Conservation (phyloP, 208 protist genomes). For the Acanthamoeba royreba region DNA sequence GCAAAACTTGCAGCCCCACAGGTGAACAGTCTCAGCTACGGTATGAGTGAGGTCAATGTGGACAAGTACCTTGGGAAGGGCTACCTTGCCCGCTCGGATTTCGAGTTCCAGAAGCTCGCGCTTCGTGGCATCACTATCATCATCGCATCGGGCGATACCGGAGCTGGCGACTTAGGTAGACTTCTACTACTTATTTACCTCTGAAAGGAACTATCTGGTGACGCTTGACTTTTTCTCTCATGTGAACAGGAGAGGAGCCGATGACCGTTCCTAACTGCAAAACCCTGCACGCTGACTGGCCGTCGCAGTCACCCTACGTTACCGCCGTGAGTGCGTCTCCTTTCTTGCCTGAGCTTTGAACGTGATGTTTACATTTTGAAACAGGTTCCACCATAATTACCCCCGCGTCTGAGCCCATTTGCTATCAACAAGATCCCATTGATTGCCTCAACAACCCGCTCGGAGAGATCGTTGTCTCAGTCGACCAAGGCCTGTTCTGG, state of each 20-base stretch:
- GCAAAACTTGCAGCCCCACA: too few species aligned
- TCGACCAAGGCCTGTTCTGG: conserved; percentile 52
- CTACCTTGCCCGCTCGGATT: conserved; percentile 16
- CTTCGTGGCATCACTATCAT: conserved; percentile 53
- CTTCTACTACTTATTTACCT: too few species aligned
- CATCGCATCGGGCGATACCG: conserved; percentile 59
- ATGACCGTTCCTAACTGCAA: background rate
- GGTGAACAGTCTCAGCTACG: conserved; percentile 29
- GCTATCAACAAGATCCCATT: conserved; percentile 26
- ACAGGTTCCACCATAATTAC: conserved; percentile 41
- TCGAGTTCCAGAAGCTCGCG: background rate
- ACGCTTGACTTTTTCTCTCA: too few species aligned
- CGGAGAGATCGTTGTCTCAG: conserved; percentile 46
- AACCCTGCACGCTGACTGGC: conserved; percentile 50
- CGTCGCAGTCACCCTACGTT: conserved; percentile 59
- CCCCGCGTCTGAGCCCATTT: conserved; percentile 27
- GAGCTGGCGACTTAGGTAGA: conserved; percentile 19
- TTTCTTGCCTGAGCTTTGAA: too few species aligned
- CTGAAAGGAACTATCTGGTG: background rate
- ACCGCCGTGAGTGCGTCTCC: conserved; percentile 64
- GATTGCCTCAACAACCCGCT: conserved; percentile 12
- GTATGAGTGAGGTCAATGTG: conserved; percentile 42
- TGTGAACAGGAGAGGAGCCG: background rate
- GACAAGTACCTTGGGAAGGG: background rate
- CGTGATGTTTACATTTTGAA: too few species aligned